Base-by-base conservation (phyloP, 2,329 filamentous ascomycete species). In the Exserohilum rostratum region DNA sequence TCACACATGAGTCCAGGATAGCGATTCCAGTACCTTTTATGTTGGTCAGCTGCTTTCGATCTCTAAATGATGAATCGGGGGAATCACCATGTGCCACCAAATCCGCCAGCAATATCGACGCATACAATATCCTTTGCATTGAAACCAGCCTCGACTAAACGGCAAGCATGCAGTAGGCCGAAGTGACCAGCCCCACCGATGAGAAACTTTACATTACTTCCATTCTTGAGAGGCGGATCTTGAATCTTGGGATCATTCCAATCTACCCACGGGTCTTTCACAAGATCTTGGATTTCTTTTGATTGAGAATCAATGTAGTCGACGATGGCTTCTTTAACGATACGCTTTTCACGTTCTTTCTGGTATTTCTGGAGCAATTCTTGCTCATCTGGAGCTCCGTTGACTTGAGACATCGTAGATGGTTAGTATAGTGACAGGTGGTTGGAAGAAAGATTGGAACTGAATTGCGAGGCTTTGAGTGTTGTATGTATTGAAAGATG, bases 1-100 rank as follows among this genome's bases (percentile, higher is more conserved):
- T 88, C 85, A 62, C 84, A 87, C 61, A 70, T 73, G 6, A 79
- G 50, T 1, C 80, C 80, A 9, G 79, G 79, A 53, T 80, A 81
- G 7, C 74, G 42, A 46, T 80, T 80, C 71, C 75, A 80, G 58
- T 78, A 80, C 44, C 44, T 40, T 44, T 58, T 79, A 78, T 71
- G 73, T 79, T 40, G 13, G 27, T 42, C 11, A 42, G 39, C 22
- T 27, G 1, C 29, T 78, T 79, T 17, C 17, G 20, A 5, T n/a
- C 4, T 17, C 5, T 35, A 15, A 15, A 15, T 13, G 2, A 6
- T 3, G n/a, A 35, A 17, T 5, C 6, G 33, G 15, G 13, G 4
- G 4, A 35, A n/a, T 15, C 77, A 80, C 70, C 79, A 81, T 1
- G 77, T 78, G 1, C 79, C 78, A 3, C 79, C 78, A 58, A 79